Conservation (phyloP, 192 early-diverging fungal species). For the Ramicandelaber brevisporus region DNA sequence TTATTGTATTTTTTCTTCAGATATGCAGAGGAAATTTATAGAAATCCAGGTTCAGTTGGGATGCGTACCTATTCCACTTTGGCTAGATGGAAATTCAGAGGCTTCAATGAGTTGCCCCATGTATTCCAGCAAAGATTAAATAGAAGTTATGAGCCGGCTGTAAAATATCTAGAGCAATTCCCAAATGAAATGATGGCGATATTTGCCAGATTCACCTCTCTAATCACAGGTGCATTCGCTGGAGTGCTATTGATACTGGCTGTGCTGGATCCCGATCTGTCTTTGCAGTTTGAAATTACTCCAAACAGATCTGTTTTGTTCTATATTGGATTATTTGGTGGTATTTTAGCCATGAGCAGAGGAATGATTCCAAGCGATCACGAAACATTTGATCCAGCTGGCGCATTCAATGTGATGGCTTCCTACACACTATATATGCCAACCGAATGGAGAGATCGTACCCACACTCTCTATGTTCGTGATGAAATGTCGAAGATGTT, state of each 20-base stretch:
- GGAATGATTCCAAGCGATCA: conserved; percentile 57
- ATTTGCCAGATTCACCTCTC: conserved; percentile 63
- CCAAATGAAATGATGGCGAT: conserved; percentile 58
- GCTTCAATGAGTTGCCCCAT: conserved; percentile 95
- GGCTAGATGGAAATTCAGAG: conserved; percentile 82
- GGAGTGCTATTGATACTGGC: conserved; percentile 62
- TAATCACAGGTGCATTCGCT: conserved; percentile 71
- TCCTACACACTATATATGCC: conserved; percentile 83
- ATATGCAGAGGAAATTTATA: conserved; percentile 66
- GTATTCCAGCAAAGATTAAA: conserved; percentile 52
- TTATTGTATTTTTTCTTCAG: conserved; percentile 72
- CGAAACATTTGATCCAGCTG: conserved; percentile 56
- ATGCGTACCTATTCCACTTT: conserved; percentile 63
- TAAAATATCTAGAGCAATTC: conserved; percentile 71
- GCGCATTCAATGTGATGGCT: conserved; percentile 44
- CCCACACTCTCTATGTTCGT: conserved; percentile 68
- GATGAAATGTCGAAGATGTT: conserved; percentile 55
- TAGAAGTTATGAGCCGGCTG: conserved; percentile 42
- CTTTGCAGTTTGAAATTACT: conserved; percentile 79
- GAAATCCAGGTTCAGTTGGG: conserved; percentile 55
- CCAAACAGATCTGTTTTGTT: conserved; percentile 71
- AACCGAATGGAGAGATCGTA: conserved; percentile 46
- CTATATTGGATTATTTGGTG: conserved; percentile 76
- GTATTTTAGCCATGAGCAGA: conserved; percentile 49
- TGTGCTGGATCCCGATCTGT: conserved; percentile 61